These are phyloP conservation scores for Fusarium annulatum DNA, from an alignment of 2,329 filamentous ascomycete species.

Conservation along the genomic window DNA sequence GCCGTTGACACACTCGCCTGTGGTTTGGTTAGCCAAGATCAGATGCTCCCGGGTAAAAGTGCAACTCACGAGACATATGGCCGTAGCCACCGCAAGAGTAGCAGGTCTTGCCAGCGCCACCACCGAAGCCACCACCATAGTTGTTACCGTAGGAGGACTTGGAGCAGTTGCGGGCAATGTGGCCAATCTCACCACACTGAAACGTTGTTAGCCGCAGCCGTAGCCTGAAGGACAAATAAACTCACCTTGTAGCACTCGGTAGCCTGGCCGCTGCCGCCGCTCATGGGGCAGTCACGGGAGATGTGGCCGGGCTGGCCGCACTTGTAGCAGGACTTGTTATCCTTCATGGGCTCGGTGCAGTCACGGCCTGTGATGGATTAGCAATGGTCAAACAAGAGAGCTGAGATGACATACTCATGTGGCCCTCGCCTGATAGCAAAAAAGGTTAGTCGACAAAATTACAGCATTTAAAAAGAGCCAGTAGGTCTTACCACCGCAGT, in stretches of 20 bases:
- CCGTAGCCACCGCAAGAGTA: constrained; percentile 98
- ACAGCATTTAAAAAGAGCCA: neutral
- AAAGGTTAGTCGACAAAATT: constrained; percentile 41
- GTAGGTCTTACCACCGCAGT: constrained; percentile 76
- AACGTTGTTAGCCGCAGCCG: constrained; percentile 11
- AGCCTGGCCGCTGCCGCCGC: constrained; percentile 59
- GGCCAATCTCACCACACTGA: constrained; percentile 90
- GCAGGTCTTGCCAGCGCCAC: constrained; percentile 82
- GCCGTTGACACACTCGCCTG: constrained; percentile 93
- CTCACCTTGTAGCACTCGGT: constrained; percentile 90
- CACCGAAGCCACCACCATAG: constrained; percentile 60
- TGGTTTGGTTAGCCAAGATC: constrained; percentile 33
- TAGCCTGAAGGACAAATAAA: neutral
- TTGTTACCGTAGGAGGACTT: constrained; percentile 68
- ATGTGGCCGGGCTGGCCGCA: constrained; percentile 90
- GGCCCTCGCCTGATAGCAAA: constrained; percentile 66
- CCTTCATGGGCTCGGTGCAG: constrained; percentile 89
- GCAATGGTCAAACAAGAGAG: neutral
- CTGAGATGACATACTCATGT: constrained; percentile 75
- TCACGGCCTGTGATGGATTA: constrained; percentile 75
- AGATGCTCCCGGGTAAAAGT: neutral
- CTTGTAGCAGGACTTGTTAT: constrained; percentile 81
- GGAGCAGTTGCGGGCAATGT: constrained; percentile 93
- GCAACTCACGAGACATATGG: constrained; percentile 84
- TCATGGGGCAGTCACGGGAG: constrained; percentile 82